Conservation (phyloP, 345 rosid species). For the Acer negundo region DNA sequence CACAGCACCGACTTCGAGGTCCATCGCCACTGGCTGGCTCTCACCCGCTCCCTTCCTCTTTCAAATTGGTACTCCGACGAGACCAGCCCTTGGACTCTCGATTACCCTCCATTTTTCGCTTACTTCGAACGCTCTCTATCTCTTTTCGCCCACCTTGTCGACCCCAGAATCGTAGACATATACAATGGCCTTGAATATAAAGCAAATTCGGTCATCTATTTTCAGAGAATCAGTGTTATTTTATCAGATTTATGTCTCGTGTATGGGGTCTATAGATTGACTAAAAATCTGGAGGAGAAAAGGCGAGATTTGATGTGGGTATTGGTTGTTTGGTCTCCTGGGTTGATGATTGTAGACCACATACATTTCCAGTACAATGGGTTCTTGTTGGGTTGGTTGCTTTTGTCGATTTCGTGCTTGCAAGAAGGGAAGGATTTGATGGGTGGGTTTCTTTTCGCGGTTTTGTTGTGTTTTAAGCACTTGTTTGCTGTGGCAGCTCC, state of each 20-base stretch:
- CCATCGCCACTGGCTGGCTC: conserved; percentile 94
- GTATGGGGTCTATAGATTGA: conserved; percentile 56
- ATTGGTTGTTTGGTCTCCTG: conserved; percentile 83
- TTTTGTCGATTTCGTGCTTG: conserved; percentile 79
- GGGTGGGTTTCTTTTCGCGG: conserved; percentile 80
- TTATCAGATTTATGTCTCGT: conserved; percentile 68
- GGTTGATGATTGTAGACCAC: conserved; percentile 80
- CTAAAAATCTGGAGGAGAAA: conserved; percentile 36
- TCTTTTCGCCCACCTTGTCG: conserved; percentile 52
- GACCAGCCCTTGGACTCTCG: conserved; percentile 95
- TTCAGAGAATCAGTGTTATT: conserved; percentile 74
- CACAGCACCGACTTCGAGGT: conserved; percentile 92
- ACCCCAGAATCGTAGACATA: conserved; percentile 69
- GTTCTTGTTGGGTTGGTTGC: conserved; percentile 70
- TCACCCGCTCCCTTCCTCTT: conserved; percentile 82
- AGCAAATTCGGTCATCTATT: conserved; percentile 53
- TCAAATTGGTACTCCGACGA: conserved; percentile 80
- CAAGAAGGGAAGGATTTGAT: conserved; percentile 75
- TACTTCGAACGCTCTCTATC: conserved; percentile 68
- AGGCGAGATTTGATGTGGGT: conserved; percentile 51
- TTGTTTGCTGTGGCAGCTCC: conserved; percentile 96
- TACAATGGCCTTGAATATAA: conserved; percentile 56
- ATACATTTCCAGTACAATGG: conserved; percentile 97
- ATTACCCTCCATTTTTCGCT: conserved; percentile 87
- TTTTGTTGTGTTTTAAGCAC: conserved; percentile 86